These are phyloP conservation scores for Candolleomyces aberdarensis DNA, from an alignment of 768 basidiomycete species.

Conservation along the genomic window DNA sequence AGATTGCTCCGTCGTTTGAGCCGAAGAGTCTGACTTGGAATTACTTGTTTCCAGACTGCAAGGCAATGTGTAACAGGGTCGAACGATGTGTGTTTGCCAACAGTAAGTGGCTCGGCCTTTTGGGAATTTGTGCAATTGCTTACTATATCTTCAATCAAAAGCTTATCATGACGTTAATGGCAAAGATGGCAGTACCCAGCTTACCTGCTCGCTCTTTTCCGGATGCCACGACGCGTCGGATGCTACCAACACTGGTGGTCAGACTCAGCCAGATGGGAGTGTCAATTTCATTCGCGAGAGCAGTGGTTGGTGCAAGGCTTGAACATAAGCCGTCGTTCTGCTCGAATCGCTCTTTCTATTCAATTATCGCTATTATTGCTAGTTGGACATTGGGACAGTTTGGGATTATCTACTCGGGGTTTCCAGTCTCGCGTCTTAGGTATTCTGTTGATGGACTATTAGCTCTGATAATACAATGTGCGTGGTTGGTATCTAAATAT, in stretches of 20 bases:
- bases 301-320: constrained; percentile 40
- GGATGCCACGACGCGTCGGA: constrained; percentile 34
- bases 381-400: too few species aligned
- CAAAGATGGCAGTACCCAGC: constrained; percentile 41
- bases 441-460: too few species aligned
- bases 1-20: neutral
- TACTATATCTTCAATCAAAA: constrained; percentile 10
- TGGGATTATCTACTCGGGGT: too few species aligned
- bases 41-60: constrained; percentile 31
- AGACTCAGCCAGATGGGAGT: constrained; percentile 40
- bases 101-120: constrained; percentile 24
- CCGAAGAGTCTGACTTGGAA: neutral
- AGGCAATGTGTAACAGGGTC: constrained; percentile 41
- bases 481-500: too few species aligned
- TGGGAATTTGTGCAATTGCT: neutral
- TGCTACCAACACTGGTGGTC: constrained; percentile 40
- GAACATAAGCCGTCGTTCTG: neutral
- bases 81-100: constrained; percentile 40
- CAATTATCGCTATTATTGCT: too few species aligned
- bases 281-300: constrained; percentile 40
- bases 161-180: constrained; percentile 48
- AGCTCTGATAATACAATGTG: too few species aligned
- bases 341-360: too few species aligned
- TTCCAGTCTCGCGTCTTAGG: too few species aligned
- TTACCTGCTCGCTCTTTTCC: constrained; percentile 43